phyloP scores from a whole-genome alignment of 768 basidiomycete species.

The Amanita phalloides region DNA sequence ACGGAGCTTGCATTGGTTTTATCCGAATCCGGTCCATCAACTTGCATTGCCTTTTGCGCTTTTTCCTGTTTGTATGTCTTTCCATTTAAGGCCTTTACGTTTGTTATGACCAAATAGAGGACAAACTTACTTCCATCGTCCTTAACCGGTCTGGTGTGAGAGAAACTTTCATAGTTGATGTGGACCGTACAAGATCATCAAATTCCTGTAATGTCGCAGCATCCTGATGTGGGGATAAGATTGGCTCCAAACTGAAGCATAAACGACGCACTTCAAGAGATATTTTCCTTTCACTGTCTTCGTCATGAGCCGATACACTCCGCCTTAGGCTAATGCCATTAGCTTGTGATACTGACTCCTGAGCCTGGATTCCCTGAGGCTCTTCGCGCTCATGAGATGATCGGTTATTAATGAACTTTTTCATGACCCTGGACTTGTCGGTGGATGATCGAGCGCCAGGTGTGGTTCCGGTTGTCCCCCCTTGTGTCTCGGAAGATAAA shows the following conservation, averaged over 20 bases:
- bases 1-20: slow-evolving; percentile 18
- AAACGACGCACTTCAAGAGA: slow-evolving; percentile 18
- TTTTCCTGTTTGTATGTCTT: slow-evolving; percentile 73
- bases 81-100: slow-evolving; percentile 12
- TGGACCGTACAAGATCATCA: slow-evolving; percentile 85
- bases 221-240: slow-evolving; percentile 27
- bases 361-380: background rate
- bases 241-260: slow-evolving; percentile 4
- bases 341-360: background rate
- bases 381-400: slow-evolving; percentile 26
- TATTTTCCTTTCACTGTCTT: slow-evolving; percentile 15
- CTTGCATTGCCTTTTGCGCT: slow-evolving; percentile 33
- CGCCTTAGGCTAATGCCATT: slow-evolving; percentile 12
- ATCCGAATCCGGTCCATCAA: slow-evolving; percentile 25
- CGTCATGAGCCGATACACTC: slow-evolving; percentile 23
- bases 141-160: slow-evolving; percentile 89
- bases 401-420: slow-evolving; percentile 39
- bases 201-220: slow-evolving; percentile 65
- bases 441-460: slow-evolving; percentile 42
- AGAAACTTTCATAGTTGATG: slow-evolving; percentile 90
- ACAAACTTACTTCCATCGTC: slow-evolving; percentile 76
- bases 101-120: slow-evolving; percentile 22
- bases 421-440: slow-evolving; percentile 53
- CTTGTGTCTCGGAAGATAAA: slow-evolving; percentile 19
- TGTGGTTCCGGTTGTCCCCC: slow-evolving; percentile 12